Conservation (phyloP, 2,329 filamentous ascomycete species). For the Ilyonectria destructans region DNA sequence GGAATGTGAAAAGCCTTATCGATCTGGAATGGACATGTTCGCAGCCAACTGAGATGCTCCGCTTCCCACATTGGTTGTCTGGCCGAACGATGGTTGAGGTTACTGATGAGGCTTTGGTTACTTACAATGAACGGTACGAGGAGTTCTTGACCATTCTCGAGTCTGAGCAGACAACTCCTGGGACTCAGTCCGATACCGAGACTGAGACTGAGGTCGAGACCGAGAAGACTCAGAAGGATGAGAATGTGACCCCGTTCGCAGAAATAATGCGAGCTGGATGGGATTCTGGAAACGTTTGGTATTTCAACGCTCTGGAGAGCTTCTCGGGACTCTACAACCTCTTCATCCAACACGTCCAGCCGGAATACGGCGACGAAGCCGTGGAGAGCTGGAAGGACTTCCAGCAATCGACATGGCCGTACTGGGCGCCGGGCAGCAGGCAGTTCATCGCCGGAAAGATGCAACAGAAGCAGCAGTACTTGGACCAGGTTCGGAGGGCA, state of each 20-base stretch:
- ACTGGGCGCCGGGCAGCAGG: background rate
- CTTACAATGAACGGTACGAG: background rate
- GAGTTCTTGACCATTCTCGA: background rate
- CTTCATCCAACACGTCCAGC: background rate
- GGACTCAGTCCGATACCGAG: background rate
- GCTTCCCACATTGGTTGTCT: slow-evolving; percentile 52
- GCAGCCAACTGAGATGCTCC: slow-evolving; percentile 50
- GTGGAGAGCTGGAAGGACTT: background rate
- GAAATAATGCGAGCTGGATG: background rate
- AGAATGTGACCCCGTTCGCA: background rate
- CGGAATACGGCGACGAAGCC: background rate
- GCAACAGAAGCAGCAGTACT: background rate
- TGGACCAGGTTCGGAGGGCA: background rate
- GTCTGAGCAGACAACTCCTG: background rate
- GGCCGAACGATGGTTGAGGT: slow-evolving; percentile 10
- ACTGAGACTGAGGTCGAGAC: background rate
- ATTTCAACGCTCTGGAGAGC: background rate
- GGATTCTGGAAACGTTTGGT: slow-evolving; percentile 1
- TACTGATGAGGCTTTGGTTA: background rate
- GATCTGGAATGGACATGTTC: slow-evolving; percentile 55
- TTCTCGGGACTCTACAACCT: background rate
- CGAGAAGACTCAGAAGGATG: background rate
- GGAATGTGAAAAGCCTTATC: slow-evolving; percentile 53
- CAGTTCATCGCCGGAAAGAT: background rate
- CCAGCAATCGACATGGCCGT: background rate